Evolutionary conservation across 2,329 filamentous ascomycete species (phyloP).

Genomic region (Cladosporium sp.): DNA sequence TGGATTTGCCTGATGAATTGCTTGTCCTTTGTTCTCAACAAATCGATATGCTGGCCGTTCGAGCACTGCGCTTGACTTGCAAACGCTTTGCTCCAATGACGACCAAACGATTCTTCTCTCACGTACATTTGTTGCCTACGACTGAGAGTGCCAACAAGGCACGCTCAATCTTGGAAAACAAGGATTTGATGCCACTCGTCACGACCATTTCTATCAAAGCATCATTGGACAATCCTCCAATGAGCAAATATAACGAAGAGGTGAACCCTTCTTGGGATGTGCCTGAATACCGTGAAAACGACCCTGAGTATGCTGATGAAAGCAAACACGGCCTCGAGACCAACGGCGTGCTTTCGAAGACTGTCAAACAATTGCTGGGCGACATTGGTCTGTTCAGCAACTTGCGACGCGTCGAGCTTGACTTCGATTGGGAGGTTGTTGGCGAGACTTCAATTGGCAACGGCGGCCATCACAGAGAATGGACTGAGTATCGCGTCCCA

Average conservation of each 20-base stretch:
- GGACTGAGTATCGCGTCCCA: not conserved
- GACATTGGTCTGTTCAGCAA: not conserved
- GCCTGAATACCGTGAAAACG: not conserved
- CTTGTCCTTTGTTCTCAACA: not conserved
- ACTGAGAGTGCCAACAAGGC: not conserved
- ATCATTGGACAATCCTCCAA: not conserved
- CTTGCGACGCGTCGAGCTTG: not conserved
- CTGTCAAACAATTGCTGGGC: not conserved
- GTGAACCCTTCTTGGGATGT: not conserved
- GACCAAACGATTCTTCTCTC: not conserved
- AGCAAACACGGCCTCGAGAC: not conserved
- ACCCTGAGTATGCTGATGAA: not conserved
- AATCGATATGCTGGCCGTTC: not conserved
- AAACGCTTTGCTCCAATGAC: not conserved
- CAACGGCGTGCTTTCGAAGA: not conserved
- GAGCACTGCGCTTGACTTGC: not conserved
- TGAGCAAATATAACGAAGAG: not conserved
- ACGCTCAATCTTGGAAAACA: not conserved
- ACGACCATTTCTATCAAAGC: not conserved
- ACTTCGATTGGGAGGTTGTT: not conserved
- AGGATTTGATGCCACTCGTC: not conserved
- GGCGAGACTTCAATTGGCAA: too few relatives aligned
- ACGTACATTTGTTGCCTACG: not conserved
- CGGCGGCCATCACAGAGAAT: not conserved
- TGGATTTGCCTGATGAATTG: not conserved